A percentile compares a stretch with the other conserved stretches of the same genome.
These are phyloP conservation scores for Xylaria grammica DNA, from an alignment of 495 filamentous ascomycete species.

Conservation along the genomic window DNA sequence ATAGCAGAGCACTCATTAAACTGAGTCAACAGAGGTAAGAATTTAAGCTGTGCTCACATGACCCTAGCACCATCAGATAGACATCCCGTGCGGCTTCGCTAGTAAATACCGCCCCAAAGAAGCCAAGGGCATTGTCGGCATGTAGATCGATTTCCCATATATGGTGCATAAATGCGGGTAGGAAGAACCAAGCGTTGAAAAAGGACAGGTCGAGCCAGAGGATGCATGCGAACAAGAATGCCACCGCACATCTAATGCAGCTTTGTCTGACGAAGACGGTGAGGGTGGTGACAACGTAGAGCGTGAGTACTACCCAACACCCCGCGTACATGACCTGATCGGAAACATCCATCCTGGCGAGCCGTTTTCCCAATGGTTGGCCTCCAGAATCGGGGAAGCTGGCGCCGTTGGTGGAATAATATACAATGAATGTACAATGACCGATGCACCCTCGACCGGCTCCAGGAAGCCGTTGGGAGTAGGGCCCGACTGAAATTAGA, in stretches of 20 bases:
- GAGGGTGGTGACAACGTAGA: slow-evolving; percentile 13
- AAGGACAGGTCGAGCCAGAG: slow-evolving; percentile 9
- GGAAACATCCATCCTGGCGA: slow-evolving; percentile 2
- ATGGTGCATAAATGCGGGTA: slow-evolving; percentile 15
- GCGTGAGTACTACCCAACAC: slow-evolving; percentile 10
- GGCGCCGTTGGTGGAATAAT: not conserved
- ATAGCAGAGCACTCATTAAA: not conserved
- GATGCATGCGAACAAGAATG: slow-evolving; percentile 12
- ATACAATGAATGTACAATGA: too few relatives aligned
- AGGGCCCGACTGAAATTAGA: too few relatives aligned
- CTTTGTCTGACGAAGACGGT: slow-evolving; percentile 3
- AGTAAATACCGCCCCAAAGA: not conserved
- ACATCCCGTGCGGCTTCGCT: slow-evolving; percentile 13
- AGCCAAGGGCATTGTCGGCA: not conserved
- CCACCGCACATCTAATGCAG: not conserved
- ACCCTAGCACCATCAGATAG: slow-evolving; percentile 13
- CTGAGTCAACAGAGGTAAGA: not conserved
- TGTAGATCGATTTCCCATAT: slow-evolving; percentile 8
- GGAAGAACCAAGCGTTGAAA: slow-evolving; percentile 15
- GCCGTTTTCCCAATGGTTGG: not conserved
- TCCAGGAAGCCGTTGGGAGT: not conserved
- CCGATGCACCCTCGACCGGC: not conserved
- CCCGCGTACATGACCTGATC: slow-evolving; percentile 16
- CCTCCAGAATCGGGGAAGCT: not conserved
- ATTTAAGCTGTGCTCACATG: slow-evolving; percentile 3